Evolutionary conservation across 2,329 filamentous ascomycete genomes (phyloP), one percentile per base, ranked within the genome.

Genomic region (Bertia moriformis): DNA sequence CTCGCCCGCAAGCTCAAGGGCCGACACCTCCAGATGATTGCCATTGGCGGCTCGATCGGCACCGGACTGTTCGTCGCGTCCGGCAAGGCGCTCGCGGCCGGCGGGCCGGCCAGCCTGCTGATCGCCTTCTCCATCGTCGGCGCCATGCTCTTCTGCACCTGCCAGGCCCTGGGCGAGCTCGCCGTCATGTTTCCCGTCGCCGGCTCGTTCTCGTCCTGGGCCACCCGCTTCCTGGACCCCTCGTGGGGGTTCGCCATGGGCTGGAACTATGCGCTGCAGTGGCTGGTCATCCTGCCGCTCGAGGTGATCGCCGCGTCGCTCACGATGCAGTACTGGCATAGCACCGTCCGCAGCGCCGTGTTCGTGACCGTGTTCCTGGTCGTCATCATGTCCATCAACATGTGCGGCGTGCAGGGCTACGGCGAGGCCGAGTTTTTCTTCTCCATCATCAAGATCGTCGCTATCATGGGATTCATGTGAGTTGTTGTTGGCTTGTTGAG

Each of bases 171-270:
- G 18, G 89, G 89, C 45, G 89, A 96, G 59, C 73, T 96, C 58
- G 85, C 88, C 14, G 87, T 95, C 14, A 62, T 87, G 12, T 95
- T 89, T 49, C 89, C 89, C 3, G 82, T 95, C 18, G 83, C 88
- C 17, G 89, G 89, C 41, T 93, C 87, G 3, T 96, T 95, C 54
- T 85, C 86, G 1, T 79, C 86, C 4, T 95, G 88, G 61, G 91
- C 88, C 14, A 94, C 86, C 19, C 76, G 89, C 14, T 95, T 96
- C 51, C 60, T 96, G 14, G 87, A 95, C 52, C 89, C 88, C 1
- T 88, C 88, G 0, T 94, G 86, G 86, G 87, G 87, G 0, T 93
- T 93, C 53, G 84, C 86, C 37, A 93, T 94, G 83, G 87, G 86
- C 14, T 93, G 86, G 86, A 93, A 93, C 69, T 93, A 94, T 56